phyloP scores from a whole-genome alignment of 805 yeast genomes.

The Wickerhamiella hasegawae region DNA sequence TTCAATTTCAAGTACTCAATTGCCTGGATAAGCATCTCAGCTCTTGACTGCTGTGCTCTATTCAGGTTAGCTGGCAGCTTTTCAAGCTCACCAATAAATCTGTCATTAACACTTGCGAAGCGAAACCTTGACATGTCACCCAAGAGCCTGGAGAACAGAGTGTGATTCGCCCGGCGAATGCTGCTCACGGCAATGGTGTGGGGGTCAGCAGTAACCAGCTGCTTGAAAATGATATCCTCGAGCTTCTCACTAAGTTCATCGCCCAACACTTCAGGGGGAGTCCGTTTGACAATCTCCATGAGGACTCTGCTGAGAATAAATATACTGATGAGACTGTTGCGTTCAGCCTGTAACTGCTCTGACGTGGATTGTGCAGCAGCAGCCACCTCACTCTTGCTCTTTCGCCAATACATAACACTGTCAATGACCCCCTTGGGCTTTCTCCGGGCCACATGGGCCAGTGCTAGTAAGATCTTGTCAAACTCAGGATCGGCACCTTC shows the following conservation, averaged over 20 bases:
- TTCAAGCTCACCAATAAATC: conserved; percentile 86
- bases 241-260: conserved; percentile 67
- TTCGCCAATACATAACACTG: conserved; percentile 96
- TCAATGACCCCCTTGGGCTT: conserved; percentile 94
- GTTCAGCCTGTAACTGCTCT: conserved; percentile 39
- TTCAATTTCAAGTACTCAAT: conserved; percentile 72
- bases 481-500: conserved; percentile 78
- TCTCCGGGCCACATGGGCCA: conserved; percentile 79
- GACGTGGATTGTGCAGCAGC: conserved; percentile 4
- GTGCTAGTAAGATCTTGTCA: conserved; percentile 68
- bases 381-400: conserved; percentile 79
- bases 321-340: conserved; percentile 73
- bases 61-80: conserved; percentile 45
- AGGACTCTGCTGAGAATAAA: conserved; percentile 81
- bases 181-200: conserved; percentile 43
- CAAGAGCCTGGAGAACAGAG: conserved; percentile 68
- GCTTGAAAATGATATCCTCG: conserved; percentile 87
- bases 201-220: conserved; percentile 78
- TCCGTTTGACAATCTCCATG: conserved; percentile 81
- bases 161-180: conserved; percentile 87
- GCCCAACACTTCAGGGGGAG: conserved; percentile 57
- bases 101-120: conserved; percentile 76
- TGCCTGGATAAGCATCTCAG: conserved; percentile 70
- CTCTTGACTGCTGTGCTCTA: conserved; percentile 39
- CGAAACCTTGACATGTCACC: conserved; percentile 83